These are phyloP conservation scores for Gleditsia sinensis DNA, from an alignment of 306 rosid genomes.

Conservation along the genomic window DNA sequence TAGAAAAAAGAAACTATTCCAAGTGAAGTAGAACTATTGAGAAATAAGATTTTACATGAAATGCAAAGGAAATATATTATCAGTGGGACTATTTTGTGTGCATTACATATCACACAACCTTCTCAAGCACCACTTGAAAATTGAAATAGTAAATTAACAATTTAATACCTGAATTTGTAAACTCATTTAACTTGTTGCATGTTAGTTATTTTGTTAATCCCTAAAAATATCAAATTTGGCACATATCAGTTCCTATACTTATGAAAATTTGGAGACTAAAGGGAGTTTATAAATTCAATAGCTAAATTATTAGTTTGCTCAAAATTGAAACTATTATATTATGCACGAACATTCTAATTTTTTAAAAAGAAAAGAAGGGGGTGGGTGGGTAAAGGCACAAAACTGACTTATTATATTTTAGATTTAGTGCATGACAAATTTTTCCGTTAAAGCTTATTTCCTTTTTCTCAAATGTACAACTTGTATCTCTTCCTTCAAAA, in stretches of 20 bases:
- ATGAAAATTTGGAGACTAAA: too few relatives aligned
- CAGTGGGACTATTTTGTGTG: neutral
- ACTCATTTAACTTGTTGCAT: too few relatives aligned
- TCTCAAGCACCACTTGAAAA: neutral
- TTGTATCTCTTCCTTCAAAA: conserved; percentile 6
- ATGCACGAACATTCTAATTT: conserved; percentile 1
- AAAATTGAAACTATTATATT: neutral
- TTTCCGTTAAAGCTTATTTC: neutral
- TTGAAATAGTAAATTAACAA: too few relatives aligned
- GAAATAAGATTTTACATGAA: conserved; percentile 15
- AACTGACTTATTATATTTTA: neutral
- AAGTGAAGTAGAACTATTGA: neutral
- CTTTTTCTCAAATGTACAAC: neutral
- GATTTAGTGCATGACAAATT: neutral
- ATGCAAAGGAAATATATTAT: neutral
- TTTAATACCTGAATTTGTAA: too few relatives aligned
- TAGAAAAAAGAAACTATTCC: neutral
- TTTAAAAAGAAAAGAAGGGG: neutral
- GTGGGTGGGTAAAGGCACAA: neutral
- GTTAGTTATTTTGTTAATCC: too few relatives aligned
- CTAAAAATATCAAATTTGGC: too few relatives aligned
- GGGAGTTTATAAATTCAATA: too few relatives aligned
- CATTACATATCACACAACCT: neutral
- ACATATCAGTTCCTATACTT: too few relatives aligned
- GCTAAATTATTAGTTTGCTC: too few relatives aligned